phyloP scores from a whole-genome alignment of 345 rosid genomes.

The Microcos paniculata region DNA sequence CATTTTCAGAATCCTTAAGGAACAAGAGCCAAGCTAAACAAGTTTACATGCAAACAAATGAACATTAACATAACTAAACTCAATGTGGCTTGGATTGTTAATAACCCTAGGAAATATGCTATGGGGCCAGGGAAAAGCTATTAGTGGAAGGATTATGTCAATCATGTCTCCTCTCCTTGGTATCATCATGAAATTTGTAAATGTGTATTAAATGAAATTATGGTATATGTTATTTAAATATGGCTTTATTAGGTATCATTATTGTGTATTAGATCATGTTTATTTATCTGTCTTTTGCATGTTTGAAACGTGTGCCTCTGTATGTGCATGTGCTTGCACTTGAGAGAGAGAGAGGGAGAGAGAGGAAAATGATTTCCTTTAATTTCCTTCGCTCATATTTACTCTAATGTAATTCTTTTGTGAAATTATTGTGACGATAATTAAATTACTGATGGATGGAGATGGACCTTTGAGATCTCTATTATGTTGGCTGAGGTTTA shows the following conservation, averaged over 20 bases:
- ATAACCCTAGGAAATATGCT: too few species aligned
- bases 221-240: neutral
- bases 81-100: too few species aligned
- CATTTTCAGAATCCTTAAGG: too few species aligned
- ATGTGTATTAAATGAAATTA: neutral
- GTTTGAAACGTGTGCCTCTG: neutral
- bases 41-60: too few species aligned
- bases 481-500: constrained; percentile 33
- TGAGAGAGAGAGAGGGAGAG: neutral
- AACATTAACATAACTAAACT: too few species aligned
- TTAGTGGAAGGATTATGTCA: neutral
- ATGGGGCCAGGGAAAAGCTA: too few species aligned
- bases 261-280: neutral
- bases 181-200: neutral
- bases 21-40: too few species aligned
- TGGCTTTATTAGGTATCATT: neutral
- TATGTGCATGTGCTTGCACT: neutral
- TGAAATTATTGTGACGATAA: neutral
- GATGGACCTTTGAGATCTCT: neutral
- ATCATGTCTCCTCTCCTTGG: neutral
- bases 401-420: neutral
- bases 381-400: neutral
- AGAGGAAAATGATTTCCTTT: neutral
- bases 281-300: neutral
- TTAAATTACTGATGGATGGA: neutral